These are phyloP conservation scores for Linaria vulgaris DNA, from an alignment of 257 asterid genomes.

Conservation along the genomic window DNA sequence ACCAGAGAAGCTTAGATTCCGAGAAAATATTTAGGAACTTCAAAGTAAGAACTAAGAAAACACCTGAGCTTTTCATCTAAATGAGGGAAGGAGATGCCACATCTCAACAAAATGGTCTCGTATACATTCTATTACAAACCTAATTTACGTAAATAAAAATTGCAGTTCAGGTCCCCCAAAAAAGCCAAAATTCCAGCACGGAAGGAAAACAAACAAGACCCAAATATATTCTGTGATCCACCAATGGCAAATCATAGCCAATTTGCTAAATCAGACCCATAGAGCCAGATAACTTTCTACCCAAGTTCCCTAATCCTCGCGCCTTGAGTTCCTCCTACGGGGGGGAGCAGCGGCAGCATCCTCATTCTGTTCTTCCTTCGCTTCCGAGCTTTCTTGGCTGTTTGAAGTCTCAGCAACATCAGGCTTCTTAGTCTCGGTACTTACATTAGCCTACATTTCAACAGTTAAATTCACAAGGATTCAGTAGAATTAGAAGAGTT, in stretches of 20 bases:
- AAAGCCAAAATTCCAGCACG: background rate
- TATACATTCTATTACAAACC: conserved; percentile 41
- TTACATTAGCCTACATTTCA: conserved; percentile 42
- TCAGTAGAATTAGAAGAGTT: too few species aligned
- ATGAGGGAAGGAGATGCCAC: conserved; percentile 28
- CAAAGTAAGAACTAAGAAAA: too few species aligned
- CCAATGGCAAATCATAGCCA: background rate
- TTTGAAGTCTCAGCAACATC: conserved; percentile 58
- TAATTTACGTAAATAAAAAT: conserved; percentile 26
- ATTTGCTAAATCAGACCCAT: background rate
- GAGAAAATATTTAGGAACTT: too few species aligned
- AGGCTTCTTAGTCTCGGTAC: conserved; percentile 43
- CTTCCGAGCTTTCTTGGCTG: conserved; percentile 53
- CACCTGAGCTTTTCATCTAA: too few species aligned
- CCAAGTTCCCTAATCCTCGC: conserved; percentile 44
- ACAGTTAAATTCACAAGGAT: too few species aligned
- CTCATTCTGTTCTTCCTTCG: conserved; percentile 53
- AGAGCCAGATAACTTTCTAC: background rate
- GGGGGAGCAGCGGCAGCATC: conserved; percentile 50
- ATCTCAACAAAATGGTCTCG: conserved; percentile 34
- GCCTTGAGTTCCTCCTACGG: conserved; percentile 63
- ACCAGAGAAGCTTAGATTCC: too few species aligned
- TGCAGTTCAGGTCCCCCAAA: conserved; percentile 14
- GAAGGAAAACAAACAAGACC: conserved; percentile 16
- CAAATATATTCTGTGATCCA: conserved; percentile 19